Evolutionary conservation across 441 rosid genomes (phyloP).

Genomic region (Erodium trifolium): DNA sequence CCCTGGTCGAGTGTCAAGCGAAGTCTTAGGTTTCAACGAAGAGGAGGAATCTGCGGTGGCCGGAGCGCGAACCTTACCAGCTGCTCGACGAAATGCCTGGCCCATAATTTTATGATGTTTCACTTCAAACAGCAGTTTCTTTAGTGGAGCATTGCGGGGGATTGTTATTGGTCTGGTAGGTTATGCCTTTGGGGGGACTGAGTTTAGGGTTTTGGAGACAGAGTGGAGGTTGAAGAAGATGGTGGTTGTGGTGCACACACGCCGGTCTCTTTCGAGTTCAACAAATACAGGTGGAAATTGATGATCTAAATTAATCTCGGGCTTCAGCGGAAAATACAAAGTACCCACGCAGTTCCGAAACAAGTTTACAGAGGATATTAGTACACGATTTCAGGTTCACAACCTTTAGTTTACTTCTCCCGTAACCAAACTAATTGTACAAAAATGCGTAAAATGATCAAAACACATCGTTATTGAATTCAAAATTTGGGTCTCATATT

Average conservation of each 20-base stretch:
- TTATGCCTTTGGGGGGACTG: background rate
- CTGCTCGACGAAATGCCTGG: constrained; percentile 74
- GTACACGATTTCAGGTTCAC: too few relatives aligned
- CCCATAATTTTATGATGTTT: constrained; percentile 31
- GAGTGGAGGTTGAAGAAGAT: constrained; percentile 5
- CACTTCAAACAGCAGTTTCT: background rate
- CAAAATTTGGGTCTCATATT: too few relatives aligned
- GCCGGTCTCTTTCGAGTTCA: background rate
- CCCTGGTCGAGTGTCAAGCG: constrained; percentile 26
- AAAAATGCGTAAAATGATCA: too few relatives aligned
- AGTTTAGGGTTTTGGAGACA: background rate
- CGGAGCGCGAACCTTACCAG: constrained; percentile 34
- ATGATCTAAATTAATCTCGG: background rate
- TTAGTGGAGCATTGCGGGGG: background rate
- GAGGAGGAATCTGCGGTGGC: constrained; percentile 25
- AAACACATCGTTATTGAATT: too few relatives aligned
- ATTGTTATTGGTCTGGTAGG: background rate
- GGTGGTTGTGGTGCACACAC: constrained; percentile 5
- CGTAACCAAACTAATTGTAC: too few relatives aligned
- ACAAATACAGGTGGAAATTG: background rate
- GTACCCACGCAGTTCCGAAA: too few relatives aligned
- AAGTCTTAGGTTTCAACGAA: constrained; percentile 27
- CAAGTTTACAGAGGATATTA: too few relatives aligned
- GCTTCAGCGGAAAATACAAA: background rate
- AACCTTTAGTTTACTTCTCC: too few relatives aligned